Evolutionary conservation across 1,284 basidiomycete genomes (phyloP), one percentile per base, ranked within the genome.

Genomic region (Marasmius tenuissimus): DNA sequence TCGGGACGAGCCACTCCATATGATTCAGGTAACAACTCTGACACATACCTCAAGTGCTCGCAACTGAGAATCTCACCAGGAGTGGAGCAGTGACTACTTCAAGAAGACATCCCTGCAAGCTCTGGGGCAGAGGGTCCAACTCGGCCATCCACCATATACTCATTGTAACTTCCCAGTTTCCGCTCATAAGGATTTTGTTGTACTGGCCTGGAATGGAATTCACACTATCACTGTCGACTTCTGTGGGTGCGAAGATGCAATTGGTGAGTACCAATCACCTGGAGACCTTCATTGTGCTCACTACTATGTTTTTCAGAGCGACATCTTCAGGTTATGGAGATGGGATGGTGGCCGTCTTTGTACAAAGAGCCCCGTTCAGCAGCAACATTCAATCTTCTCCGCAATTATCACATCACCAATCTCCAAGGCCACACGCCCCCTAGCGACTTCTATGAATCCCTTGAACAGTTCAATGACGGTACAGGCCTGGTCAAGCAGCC

Each of bases 311-410:
- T n/a, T n/a, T n/a, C n/a, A n/a, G n/a, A n/a, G n/a, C n/a, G n/a
- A n/a, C n/a, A n/a, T n/a, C n/a, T n/a, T n/a, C 69, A 71, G 48
- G 61, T 70, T 9, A 63, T 70, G 12, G 58, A 64, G 11, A 59
- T 59, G 12, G 57, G 65, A 6, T 69, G 62, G 65, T 70, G 57
- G 55, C 70, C 70, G 2, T 61, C 69, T 16, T 64, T 67, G 4
- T 59, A 58, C 7, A 20, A 60, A 1, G 52, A 65, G 10, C 70
- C 70, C 4, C 61, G 65, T 49, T 63, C 70, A 16, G 64, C 61
- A 16, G 63, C 67, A 7, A 67, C 69, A 14, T 63, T 66, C 35
- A 54, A 52, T 1, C 57, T 68, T 16, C 59, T 71, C 4, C 57
- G 60, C 12, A 45, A 40, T 12, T 71, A 70, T 39, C 67, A 69